These are phyloP conservation scores for Fusarium pininemorale DNA, from an alignment of 2,329 filamentous ascomycete genomes.

Conservation along the genomic window DNA sequence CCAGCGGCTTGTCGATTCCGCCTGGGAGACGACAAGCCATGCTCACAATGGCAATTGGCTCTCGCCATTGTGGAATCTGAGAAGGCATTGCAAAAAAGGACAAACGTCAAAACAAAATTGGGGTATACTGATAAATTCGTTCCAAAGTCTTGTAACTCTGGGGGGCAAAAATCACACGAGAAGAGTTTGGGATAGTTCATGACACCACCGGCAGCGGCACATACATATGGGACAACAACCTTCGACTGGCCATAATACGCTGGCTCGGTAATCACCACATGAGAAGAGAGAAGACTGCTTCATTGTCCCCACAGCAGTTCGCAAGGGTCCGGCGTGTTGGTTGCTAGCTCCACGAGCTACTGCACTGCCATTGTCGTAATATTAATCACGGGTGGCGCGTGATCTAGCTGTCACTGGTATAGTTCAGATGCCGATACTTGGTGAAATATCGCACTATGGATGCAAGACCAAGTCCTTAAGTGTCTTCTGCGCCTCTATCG, in stretches of 20 bases:
- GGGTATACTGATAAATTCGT: not conserved
- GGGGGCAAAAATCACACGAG: not conserved
- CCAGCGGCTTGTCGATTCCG: constrained; percentile 36
- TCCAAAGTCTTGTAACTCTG: not conserved
- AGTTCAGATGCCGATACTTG: not conserved
- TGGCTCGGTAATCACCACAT: not conserved
- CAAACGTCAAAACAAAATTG: not conserved
- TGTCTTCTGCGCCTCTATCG: not conserved
- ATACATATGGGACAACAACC: not conserved
- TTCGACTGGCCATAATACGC: not conserved
- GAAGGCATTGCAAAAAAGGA: constrained; percentile 28
- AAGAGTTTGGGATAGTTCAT: not conserved
- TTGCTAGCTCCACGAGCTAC: not conserved
- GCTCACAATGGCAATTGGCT: constrained; percentile 38
- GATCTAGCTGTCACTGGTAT: not conserved
- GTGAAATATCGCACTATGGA: not conserved
- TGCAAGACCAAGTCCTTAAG: not conserved
- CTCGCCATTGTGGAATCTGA: constrained; percentile 35
- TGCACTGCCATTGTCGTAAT: not conserved
- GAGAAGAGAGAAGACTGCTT: not conserved
- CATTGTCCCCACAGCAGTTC: not conserved
- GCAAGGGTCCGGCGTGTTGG: not conserved
- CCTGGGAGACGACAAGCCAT: constrained; percentile 40
- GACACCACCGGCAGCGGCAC: not conserved
- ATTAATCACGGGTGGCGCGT: not conserved